Evolutionary conservation across 179 eudicot genomes (phyloP), one percentile per base, ranked within the genome.

Genomic region (Nepenthes alata): DNA sequence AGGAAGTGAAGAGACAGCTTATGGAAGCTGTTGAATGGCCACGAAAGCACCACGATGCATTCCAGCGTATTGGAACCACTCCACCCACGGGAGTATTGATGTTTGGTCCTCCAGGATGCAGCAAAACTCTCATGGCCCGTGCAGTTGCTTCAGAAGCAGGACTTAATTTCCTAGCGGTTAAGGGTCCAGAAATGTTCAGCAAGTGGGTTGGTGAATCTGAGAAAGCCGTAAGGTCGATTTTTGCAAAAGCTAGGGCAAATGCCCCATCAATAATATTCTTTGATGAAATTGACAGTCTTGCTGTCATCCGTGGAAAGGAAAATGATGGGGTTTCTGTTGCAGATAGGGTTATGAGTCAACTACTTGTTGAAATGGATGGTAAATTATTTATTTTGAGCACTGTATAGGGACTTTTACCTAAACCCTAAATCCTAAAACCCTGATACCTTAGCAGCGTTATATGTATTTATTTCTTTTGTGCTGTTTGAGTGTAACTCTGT

Each of bases 151-250:
- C 88, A 61, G 93, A 89, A 79, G 93, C 98, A 9, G 83, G 86
- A 48, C 78, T 86, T 61, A 93, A 93, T 76, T 93, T 93, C 67
- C 88, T 89, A 67, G 90, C 96, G 7, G 95, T 93, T 7, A 93
- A 93, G 76, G 98, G 96, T 59, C 98, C 98, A 41, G 96, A 93
- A 73, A 81, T 93, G 66, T 93, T 86, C 70, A 89, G 94, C 85
- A 86, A 89, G 75, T 93, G 98, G 98, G 98, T 93, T 48, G 98
- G 96, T 70, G 98, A 93, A 83, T 86, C 98, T 44, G 98, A 93
- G 72, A 93, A 93, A 81, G 95, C 96, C 44, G 95, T 89, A 8
- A 80, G 77, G 70, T 81, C 96, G 47, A 68, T 93, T 47, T 93
- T 93, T 65, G 88, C 86, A 12, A 93, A 87, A 77, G 98, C 98